Evolutionary conservation across 768 basidiomycete species (phyloP), one percentile per base, ranked within the genome.

Genomic region (Amanita rimosa): DNA sequence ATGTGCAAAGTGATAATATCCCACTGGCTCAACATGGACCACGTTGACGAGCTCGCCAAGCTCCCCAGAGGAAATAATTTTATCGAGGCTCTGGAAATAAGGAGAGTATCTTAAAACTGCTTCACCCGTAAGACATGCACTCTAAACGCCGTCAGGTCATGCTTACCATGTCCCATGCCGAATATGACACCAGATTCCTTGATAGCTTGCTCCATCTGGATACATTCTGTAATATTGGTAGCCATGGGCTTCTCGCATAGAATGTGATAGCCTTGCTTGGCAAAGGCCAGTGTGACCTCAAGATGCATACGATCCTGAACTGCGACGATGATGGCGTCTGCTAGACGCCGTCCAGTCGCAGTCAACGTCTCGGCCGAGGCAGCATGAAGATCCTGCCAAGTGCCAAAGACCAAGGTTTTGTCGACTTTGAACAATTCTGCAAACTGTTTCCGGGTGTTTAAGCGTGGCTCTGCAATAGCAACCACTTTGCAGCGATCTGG

Each of bases 181-280:
- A 91, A 93, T 54, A 93, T 82, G 36, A 78, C 70, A 0, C 77
- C 78, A 2, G 82, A 75, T 29, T 79, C 72, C 62, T 77, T 80
- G 26, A 93, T 72, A 0, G 79, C 85, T 27, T 69, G 67, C 53
- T 86, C 80, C 71, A 93, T 92, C 60, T 68, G 71, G 43, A 93
- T 60, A 51, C 90, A 86, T 53, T 87, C 87, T 46, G 74, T 69
- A 33, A 85, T 57, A 46, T 62, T 76, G 3, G 85, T 91, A 0
- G 89, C 86, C 84, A 94, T 88, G 0, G 91, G 91, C 60, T 94
- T 94, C 73, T 94, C 91, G 63, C 91, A 93, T 17, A 94, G 71
- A 49, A 94, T 86, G 56, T 91, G 82, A 58, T 93, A 93, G 1
- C 88, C 87, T 57, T 88, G 87, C 36, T 70, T 73, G 0, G 82